A percentile compares a stretch with the other conserved stretches of the same genome.
phyloP scores from a whole-genome alignment of 2,329 filamentous ascomycete species.

The Neophaeococcomyces aloes region DNA sequence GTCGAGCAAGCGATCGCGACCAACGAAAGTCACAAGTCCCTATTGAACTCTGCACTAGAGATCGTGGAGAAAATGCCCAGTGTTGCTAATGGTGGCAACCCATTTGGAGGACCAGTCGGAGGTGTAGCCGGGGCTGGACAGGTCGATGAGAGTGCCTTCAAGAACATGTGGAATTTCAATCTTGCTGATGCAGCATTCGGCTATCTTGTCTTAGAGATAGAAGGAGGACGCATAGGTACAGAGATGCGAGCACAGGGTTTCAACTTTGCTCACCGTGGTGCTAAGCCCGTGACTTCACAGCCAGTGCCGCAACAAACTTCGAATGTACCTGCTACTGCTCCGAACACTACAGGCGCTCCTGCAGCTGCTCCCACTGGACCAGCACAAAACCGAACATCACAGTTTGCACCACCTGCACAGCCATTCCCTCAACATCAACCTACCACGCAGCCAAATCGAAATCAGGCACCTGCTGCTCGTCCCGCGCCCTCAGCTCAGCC shows the following conservation, averaged over 20 bases:
- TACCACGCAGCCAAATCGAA: constrained; percentile 26
- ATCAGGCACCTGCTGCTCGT: constrained; percentile 20
- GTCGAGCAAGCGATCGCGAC: constrained; percentile 89
- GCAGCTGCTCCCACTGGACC: constrained; percentile 30
- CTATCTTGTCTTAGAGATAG: constrained; percentile 87
- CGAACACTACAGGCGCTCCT: constrained; percentile 15
- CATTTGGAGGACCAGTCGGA: constrained; percentile 77
- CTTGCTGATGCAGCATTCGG: constrained; percentile 93
- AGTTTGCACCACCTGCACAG: constrained; percentile 33
- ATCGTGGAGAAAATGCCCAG: constrained; percentile 98
- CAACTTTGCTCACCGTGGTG: constrained; percentile 93
- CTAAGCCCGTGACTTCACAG: constrained; percentile 26
- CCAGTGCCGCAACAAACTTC: constrained; percentile 13
- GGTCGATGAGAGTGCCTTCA: constrained; percentile 97
- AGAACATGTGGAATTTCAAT: constrained; percentile 99
- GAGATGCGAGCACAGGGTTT: constrained; percentile 99
- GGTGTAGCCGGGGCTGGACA: constrained; percentile 65
- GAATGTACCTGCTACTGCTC: constrained; percentile 9
- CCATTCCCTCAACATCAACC: constrained; percentile 27
- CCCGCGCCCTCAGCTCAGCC: constrained; percentile 8
- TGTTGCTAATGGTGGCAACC: constrained; percentile 88
- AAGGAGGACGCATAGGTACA: constrained; percentile 89
- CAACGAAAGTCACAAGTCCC: constrained; percentile 86
- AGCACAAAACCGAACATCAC: constrained; percentile 28
- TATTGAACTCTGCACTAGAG: constrained; percentile 80